These are phyloP conservation scores for Medicago truncatula DNA, from an alignment of 306 rosid genomes.

Conservation along the genomic window MtrunA17r5.0-ANR NC_053043.1:19409001-19409500, in stretches of 20 bases:
- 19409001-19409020: too few relatives aligned
- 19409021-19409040: too few relatives aligned
- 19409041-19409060: too few relatives aligned
- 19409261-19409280: not conserved
- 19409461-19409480: not conserved
- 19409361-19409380: not conserved
- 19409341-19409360: too few relatives aligned
- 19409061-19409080: too few relatives aligned
- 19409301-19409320: not conserved
- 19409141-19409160: too few relatives aligned
- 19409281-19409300: not conserved
- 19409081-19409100: too few relatives aligned
- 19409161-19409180: not conserved
- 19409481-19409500: too few relatives aligned
- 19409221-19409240: not conserved
- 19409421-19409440: conserved; percentile 13
- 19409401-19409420: not conserved
- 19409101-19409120: too few relatives aligned
- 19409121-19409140: too few relatives aligned
- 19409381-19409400: not conserved
- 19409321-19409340: not conserved
- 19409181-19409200: not conserved
- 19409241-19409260: not conserved
- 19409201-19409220: not conserved
- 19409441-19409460: not conserved